Base-by-base conservation (phyloP, 1,139 yeast species). In the Yamadazyma oceani region DNA sequence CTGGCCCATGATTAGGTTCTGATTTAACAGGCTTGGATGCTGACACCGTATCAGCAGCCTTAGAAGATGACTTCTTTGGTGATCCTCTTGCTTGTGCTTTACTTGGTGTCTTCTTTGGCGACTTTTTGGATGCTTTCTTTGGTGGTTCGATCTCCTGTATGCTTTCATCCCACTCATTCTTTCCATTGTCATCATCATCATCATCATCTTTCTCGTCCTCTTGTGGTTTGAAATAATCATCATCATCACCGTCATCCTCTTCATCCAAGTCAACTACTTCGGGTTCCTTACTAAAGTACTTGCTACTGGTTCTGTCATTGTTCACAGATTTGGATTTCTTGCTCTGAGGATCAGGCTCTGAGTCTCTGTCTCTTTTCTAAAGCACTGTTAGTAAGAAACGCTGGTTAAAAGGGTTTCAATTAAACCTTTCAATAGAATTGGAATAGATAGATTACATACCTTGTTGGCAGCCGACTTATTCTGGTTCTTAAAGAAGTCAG, bases 191-290 rank as follows among this genome's bases (percentile, higher is more conserved):
- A 19, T 19, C 21, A 34, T 42, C 26, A 36, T 35, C 34, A 34
- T 40, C 39, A 25, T 34, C 40, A 10, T 53, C 51, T 8, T 48
- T 54, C 26, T 51, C 54, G n/a, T 40, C 52, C 9, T 43, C 46
- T 4, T 19, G 21, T 5, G 21, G 21, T 19, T 19, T 19, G 8
- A 19, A 19, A 19, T 19, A 5, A 19, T 19, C 21, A 19, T 19
- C 21, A 19, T 6, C 8, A 8, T 5, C 21, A 19, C 8, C 21
- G 21, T 42, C 35, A 14, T 24, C 42, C 6, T 44, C 54, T 11
- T 40, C 46, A 27, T 48, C 56, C 24, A 57, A 33, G 37, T 52
- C 52, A 38, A 56, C 49, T 11, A 55, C 47, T 29, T 53, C 55
- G 28, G 34, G 43, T 7, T 34, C 35, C 12, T 36, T 39, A 17